Percentiles rank a stretch among this genome's conserved stretches.
These are phyloP conservation scores for Komagataea norvegica DNA, from an alignment of 1,139 yeast genomes.

Conservation along the genomic window DNA sequence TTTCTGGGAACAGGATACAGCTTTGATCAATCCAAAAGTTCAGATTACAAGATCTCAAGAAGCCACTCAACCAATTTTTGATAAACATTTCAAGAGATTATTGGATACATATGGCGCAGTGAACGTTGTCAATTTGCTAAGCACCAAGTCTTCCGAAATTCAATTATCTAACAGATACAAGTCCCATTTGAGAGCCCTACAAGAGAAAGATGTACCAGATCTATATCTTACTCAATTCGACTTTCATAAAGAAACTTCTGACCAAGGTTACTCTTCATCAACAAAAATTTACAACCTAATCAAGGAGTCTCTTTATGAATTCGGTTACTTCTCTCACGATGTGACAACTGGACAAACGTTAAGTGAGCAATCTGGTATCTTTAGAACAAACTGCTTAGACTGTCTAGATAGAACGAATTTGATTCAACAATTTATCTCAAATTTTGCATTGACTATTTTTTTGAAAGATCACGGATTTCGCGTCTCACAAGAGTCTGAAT, in stretches of 20 bases:
- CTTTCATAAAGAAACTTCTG: conserved; percentile 87
- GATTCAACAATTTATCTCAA: conserved; percentile 80
- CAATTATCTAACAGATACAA: conserved; percentile 67
- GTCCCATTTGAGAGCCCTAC: conserved; percentile 43
- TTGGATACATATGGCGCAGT: conserved; percentile 78
- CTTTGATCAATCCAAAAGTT: conserved; percentile 78
- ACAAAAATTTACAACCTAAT: conserved; percentile 61
- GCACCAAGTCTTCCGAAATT: conserved; percentile 73
- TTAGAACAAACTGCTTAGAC: conserved; percentile 90
- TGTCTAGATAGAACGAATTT: conserved; percentile 93
- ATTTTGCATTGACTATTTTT: conserved; percentile 61
- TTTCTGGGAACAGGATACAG: conserved; percentile 96
- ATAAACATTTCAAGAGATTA: conserved; percentile 68
- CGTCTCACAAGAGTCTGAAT: conserved; percentile 39
- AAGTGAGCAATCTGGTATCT: conserved; percentile 82
- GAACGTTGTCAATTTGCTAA: conserved; percentile 77
- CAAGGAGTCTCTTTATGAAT: conserved; percentile 61
- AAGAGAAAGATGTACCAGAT: conserved; percentile 39
- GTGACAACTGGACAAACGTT: conserved; percentile 42
- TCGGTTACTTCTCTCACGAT: conserved; percentile 75
- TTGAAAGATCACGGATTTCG: conserved; percentile 46
- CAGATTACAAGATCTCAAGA: conserved; percentile 83
- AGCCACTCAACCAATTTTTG: conserved; percentile 89
- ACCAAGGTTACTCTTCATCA: conserved; percentile 85
- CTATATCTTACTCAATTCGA: conserved; percentile 77